phyloP scores from a whole-genome alignment of 331 rosid species.

The Rhamnella rubrinervis region DNA sequence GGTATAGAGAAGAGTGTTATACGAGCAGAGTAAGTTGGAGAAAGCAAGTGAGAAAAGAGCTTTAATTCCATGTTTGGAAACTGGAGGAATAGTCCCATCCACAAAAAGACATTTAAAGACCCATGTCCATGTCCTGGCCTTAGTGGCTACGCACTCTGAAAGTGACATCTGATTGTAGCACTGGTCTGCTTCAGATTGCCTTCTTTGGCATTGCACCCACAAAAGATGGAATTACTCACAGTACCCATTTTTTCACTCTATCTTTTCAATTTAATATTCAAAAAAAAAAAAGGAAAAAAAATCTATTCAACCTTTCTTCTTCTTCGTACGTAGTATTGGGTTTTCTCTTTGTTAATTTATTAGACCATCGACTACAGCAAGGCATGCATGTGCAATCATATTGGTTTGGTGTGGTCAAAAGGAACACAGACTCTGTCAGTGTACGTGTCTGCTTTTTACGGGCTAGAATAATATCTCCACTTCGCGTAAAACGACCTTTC shows the following conservation, averaged over 20 bases:
- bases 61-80: conserved; percentile 48
- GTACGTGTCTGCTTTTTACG: too few relatives aligned
- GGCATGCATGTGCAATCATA: too few relatives aligned
- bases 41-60: conserved; percentile 40
- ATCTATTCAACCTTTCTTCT: too few relatives aligned
- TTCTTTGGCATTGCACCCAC: conserved; percentile 78
- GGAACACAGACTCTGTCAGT: too few relatives aligned
- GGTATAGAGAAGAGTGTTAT: conserved; percentile 34
- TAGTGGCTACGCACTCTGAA: conserved; percentile 14
- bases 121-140: conserved; percentile 45
- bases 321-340: too few relatives aligned
- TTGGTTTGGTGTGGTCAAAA: too few relatives aligned
- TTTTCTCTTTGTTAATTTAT: too few relatives aligned
- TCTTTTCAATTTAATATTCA: conserved; percentile 30
- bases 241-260: conserved; percentile 63
- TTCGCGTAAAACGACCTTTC: too few relatives aligned
- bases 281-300: too few relatives aligned
- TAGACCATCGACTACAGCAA: too few relatives aligned
- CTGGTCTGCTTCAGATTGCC: conserved; percentile 65
- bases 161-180: conserved; percentile 65
- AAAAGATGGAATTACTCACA: conserved; percentile 49
- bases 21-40: conserved; percentile 60
- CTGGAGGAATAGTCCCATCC: conserved; percentile 73
- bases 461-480: too few relatives aligned
- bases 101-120: conserved; percentile 30